A percentile compares a stretch with the other conserved stretches of the same genome.
phyloP scores from a whole-genome alignment of 2,329 filamentous ascomycete species.

The Aureobasidium namibiae region DNA sequence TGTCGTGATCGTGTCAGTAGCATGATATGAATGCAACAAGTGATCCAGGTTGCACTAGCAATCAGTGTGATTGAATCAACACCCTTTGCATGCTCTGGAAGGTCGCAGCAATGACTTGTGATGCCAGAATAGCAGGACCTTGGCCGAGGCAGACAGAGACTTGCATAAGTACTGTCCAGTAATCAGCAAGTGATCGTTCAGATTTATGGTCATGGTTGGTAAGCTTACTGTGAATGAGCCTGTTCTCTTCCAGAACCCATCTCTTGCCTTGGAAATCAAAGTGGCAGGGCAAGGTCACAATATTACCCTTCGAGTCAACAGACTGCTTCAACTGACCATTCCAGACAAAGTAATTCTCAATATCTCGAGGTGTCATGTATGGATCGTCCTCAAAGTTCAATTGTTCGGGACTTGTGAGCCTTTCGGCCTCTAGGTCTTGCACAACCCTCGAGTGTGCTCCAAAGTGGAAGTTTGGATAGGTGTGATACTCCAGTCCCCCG shows the following conservation, averaged over 20 bases:
- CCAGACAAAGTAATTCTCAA: constrained; percentile 1
- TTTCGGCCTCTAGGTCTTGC: not conserved
- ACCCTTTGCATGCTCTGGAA: constrained; percentile 10
- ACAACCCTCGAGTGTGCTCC: not conserved
- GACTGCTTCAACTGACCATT: not conserved
- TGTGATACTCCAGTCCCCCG: not conserved
- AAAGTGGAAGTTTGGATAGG: not conserved
- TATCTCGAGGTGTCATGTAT: constrained; percentile 3
- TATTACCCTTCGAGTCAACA: not conserved
- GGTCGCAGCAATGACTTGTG: not conserved
- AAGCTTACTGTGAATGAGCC: not conserved
- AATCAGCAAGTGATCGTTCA: not conserved
- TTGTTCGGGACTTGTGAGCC: not conserved
- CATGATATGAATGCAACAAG: too few relatives aligned
- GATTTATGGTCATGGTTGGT: too few relatives aligned
- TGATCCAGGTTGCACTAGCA: not conserved
- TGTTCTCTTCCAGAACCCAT: constrained; percentile 5
- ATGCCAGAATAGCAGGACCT: not conserved
- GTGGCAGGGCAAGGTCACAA: not conserved
- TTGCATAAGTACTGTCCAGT: not conserved
- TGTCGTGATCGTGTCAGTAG: not conserved
- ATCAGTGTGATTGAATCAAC: not conserved
- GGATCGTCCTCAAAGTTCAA: not conserved
- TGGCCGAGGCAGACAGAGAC: not conserved
- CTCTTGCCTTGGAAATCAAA: constrained; percentile 3